Base-by-base conservation (phyloP, 2,329 filamentous ascomycete genomes). In the Arthroderma uncinatum region DNA sequence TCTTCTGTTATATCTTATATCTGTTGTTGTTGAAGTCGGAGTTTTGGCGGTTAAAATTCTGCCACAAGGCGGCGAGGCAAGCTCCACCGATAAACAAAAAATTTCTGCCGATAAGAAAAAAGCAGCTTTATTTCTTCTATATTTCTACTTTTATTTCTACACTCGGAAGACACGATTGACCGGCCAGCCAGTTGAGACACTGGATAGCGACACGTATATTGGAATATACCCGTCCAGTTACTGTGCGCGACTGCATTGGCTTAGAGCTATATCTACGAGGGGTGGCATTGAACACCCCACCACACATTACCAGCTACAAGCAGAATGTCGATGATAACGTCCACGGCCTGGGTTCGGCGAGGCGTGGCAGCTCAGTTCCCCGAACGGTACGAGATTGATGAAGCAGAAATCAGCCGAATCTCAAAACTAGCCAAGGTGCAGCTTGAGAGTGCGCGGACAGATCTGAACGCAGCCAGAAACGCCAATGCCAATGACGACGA, bases 391-490 rank as follows among this genome's bases (percentile, higher is more conserved):
- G 81, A 84, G 58, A 82, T 90, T 58, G 82, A 89, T 71, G 86
- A 90, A 69, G 78, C 80, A 61, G 86, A 90, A 70, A 87, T 87
- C 66, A 80, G 83, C 66, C 82, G 87, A 66, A 90, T 90, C 74
- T 85, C 85, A 14, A 79, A 81, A 67, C 77, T 90, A 62, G 86
- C 86, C 30, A 84, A 86, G 71, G 76, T 89, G 60, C 86, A 95
- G 74, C 81, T 96, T 33, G 89, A 96, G 67, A 93, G 97, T 73
- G 93, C 93, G 25, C 86, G 92, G 67, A 87, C 91, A 28, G 91
- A 93, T 67, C 74, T 95, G 60, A 82, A 86, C 63, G 84, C 87
- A 64, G 89, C 89, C 9, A 78, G 83, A 67, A 79, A 78, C 66
- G 63, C 64, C 57, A 66, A 63, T 19, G 69, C 72, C 57, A 64